phyloP scores from a whole-genome alignment of 441 rosid species.

The Adansonia madagascariensis region DNA sequence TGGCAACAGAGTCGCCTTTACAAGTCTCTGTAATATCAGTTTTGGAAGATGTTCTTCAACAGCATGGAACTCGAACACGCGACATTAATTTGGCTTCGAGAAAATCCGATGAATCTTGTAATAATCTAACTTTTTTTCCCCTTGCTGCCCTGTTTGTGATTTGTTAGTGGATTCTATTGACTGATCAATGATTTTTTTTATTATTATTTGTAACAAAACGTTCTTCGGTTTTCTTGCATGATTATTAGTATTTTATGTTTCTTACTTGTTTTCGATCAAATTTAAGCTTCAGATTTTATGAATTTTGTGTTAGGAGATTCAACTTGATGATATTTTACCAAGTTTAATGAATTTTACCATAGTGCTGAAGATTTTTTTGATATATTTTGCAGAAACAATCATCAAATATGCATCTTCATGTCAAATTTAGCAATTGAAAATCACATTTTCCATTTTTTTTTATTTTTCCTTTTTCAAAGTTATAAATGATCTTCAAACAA shows the following conservation, averaged over 20 bases:
- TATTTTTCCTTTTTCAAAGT: neutral
- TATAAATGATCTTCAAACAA: neutral
- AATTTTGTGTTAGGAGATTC: neutral
- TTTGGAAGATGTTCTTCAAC: constrained; percentile 82
- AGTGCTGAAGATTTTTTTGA: neutral
- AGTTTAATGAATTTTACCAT: neutral
- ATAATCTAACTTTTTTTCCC: constrained; percentile 21
- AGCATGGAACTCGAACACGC: constrained; percentile 51
- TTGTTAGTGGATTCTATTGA: neutral
- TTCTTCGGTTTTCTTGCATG: neutral
- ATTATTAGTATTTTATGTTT: neutral
- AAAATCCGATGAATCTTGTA: constrained; percentile 78
- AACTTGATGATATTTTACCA: neutral
- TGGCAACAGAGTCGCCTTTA: constrained; percentile 60
- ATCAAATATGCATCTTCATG: neutral
- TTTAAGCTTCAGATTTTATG: constrained; percentile 1
- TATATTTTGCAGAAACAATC: neutral
- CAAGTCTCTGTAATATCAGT: constrained; percentile 64
- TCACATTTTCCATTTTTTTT: neutral
- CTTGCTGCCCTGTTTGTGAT: neutral
- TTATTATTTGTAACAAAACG: neutral
- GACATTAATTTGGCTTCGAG: constrained; percentile 51
- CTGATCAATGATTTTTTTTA: constrained; percentile 12
- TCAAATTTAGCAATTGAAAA: neutral
- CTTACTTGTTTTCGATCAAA: neutral